Evolutionary conservation across 768 basidiomycete genomes (phyloP), one percentile per base, ranked within the genome.

Genomic region (Russula compacta): DNA sequence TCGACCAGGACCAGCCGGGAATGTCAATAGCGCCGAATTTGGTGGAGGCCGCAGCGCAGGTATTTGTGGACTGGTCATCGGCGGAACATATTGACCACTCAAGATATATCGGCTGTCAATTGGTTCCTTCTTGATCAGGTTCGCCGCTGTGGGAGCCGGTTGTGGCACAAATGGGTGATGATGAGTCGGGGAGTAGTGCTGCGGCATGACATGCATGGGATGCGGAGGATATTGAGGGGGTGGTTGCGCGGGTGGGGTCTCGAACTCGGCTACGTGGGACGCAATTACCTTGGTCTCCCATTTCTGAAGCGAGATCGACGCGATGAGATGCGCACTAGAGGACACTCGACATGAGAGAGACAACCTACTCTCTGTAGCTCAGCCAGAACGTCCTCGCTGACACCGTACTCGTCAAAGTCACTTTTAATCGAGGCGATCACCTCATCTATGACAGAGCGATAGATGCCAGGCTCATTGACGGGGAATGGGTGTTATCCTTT

Each of bases 371-470:
- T 83, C 75, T 95, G 92, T 59, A 99, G 78, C 53, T 92, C 87
- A 67, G 85, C 84, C 50, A 98, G 78, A 60, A 98, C 87, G 19
- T 93, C 91, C 72, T 98, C 73, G 71, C 85, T 80, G 65, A 99
- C 89, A 63, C 97, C 97, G 69, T 89, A 94, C 71, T 95, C 93
- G 72, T 98, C 95, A 75, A 98, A 99, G 72, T 98, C 95, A 73
- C 84, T 77, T 76, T 89, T 91, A 78, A 95, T 89, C 67, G 81
- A 78, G 36, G 76, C 75, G 68, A 98, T 88, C 67, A 98, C 95
- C 75, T 98, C 93, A 83, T 97, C 93, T 76, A 99, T 98, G 74
- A 99, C 89, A 61, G 83, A 73, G 66, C 95, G 90, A 75, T 99
- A 99, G 68, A 92, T 89, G 67, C 74, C 70, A 71, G 93, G 93